Conservation (phyloP, 371 early-diverging fungal genomes). For the Mucor velutinosus region DNA sequence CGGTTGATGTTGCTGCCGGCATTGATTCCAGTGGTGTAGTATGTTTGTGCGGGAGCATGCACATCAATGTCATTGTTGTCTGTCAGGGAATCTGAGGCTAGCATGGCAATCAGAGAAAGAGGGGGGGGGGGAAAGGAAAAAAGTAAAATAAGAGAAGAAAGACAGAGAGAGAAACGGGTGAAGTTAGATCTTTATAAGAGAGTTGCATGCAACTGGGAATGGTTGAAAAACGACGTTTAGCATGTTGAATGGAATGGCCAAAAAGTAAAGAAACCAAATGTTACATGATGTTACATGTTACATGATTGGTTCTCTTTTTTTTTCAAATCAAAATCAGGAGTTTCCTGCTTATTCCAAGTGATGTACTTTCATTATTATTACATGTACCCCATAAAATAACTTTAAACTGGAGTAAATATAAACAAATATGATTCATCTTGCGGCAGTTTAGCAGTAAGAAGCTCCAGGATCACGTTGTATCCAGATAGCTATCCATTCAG, state of each 20-base stretch:
- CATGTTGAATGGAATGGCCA: slow-evolving; percentile 4
- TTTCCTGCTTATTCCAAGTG: background rate
- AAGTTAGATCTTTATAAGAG: background rate
- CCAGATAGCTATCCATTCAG: background rate
- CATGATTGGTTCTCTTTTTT: slow-evolving; percentile 1
- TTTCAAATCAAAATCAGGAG: background rate
- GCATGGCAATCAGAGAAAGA: background rate
- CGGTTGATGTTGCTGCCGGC: slow-evolving; percentile 14
- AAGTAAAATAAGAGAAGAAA: background rate
- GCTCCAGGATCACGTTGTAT: background rate
- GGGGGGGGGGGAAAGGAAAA: background rate
- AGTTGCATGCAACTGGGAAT: background rate
- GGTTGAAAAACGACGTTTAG: background rate
- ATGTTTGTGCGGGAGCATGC: slow-evolving; percentile 34
- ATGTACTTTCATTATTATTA: background rate
- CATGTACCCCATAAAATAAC: slow-evolving; percentile 2
- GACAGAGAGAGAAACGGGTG: background rate
- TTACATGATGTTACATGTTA: background rate
- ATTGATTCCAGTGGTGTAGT: slow-evolving; percentile 34
- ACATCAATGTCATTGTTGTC: slow-evolving; percentile 9
- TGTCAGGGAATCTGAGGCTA: background rate
- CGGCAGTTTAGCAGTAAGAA: background rate
- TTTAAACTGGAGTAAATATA: background rate
- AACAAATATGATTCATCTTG: background rate
- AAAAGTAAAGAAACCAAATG: background rate